Percentiles rank a stretch among this genome's conserved stretches.
These are phyloP conservation scores for Yueomyces sinensis DNA, from an alignment of 805 yeast species.

Conservation along the genomic window DNA sequence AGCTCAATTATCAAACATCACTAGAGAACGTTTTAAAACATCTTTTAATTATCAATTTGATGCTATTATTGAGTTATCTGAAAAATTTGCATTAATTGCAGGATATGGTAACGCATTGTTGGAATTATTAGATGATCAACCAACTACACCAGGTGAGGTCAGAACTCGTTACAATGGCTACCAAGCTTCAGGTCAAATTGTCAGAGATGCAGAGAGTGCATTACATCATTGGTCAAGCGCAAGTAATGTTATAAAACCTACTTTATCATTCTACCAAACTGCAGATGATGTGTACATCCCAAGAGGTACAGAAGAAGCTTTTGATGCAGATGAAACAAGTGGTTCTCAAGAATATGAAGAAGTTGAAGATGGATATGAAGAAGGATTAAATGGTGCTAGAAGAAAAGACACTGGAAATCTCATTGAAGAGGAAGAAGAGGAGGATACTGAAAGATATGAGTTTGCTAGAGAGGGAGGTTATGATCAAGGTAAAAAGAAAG, in stretches of 20 bases:
- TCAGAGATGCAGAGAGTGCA: conserved; percentile 92
- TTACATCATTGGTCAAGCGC: conserved; percentile 94
- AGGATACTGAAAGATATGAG: neutral
- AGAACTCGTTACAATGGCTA: conserved; percentile 97
- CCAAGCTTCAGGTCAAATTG: conserved; percentile 95
- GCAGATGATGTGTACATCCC: conserved; percentile 45
- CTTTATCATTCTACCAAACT: conserved; percentile 75
- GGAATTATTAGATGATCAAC: conserved; percentile 90
- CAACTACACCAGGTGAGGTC: conserved; percentile 98
- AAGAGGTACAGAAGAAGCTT: conserved; percentile 24
- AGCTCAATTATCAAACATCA: conserved; percentile 95
- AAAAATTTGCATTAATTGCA: conserved; percentile 92
- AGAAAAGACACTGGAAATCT: conserved; percentile 14
- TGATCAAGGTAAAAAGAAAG: neutral
- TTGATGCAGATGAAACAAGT: conserved; percentile 6
- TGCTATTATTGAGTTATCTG: conserved; percentile 86
- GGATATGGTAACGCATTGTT: conserved; percentile 97
- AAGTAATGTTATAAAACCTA: conserved; percentile 86
- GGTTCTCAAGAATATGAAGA: neutral
- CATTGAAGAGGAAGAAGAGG: conserved; percentile 8
- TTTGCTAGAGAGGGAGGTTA: neutral
- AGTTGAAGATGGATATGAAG: conserved; percentile 7
- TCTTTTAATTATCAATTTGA: conserved; percentile 96
- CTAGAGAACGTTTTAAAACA: conserved; percentile 95
- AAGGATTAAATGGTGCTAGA: conserved; percentile 6